Evolutionary conservation across 257 asterid genomes (phyloP).

Genomic region (Lantana camara): DNA sequence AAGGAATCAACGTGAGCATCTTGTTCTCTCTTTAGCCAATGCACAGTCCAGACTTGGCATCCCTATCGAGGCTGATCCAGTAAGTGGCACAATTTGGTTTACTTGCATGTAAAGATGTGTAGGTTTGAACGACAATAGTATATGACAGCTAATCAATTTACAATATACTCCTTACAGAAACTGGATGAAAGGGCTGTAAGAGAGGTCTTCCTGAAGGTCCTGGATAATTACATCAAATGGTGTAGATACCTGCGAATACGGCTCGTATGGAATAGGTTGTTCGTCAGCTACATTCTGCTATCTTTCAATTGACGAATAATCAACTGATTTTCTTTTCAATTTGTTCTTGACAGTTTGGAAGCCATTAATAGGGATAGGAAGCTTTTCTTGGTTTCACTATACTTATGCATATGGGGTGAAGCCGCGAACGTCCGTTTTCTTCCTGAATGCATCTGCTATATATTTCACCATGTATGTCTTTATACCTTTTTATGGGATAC

Average conservation of each 20-base stretch:
- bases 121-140: constrained; percentile 17
- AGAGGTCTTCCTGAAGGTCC: constrained; percentile 89
- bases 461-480: constrained; percentile 86
- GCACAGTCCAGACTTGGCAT: constrained; percentile 85
- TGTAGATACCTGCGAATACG: constrained; percentile 89
- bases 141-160: constrained; percentile 16
- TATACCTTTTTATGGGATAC: constrained; percentile 9
- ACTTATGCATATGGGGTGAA: constrained; percentile 98
- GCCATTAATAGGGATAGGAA: constrained; percentile 91
- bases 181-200: constrained; percentile 86
- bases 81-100: constrained; percentile 45
- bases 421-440: constrained; percentile 96
- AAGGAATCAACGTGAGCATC: constrained; percentile 94
- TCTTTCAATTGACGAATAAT: neutral
- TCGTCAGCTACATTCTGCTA: constrained; percentile 30
- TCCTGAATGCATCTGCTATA: constrained; percentile 97
- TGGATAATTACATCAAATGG: constrained; percentile 98
- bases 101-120: constrained; percentile 19
- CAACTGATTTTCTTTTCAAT: constrained; percentile 31
- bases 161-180: constrained; percentile 55
- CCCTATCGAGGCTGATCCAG: constrained; percentile 78
- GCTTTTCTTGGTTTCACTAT: constrained; percentile 79
- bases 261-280: constrained; percentile 82
- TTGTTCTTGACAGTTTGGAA: constrained; percentile 62
- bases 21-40: constrained; percentile 81